phyloP scores from a whole-genome alignment of 495 filamentous ascomycete genomes.

The Elasticomyces elasticus region DNA sequence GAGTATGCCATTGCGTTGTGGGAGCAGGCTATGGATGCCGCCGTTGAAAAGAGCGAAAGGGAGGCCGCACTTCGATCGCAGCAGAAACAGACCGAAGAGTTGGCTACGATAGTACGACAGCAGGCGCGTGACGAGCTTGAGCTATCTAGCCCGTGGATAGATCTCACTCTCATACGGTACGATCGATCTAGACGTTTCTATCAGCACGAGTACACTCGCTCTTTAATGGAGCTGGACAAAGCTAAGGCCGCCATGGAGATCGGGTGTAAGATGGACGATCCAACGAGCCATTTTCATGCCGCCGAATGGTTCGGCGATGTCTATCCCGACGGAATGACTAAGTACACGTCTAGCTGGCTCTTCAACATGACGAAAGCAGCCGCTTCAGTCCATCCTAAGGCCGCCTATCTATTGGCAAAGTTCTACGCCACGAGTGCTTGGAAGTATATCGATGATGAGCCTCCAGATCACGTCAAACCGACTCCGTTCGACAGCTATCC shows the following conservation, averaged over 20 bases:
- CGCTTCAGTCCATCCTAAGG: constrained; percentile 4
- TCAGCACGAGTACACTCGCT: neutral
- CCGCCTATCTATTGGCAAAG: constrained; percentile 7
- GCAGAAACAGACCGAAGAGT: neutral
- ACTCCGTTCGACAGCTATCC: constrained; percentile 22
- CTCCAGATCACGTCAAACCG: constrained; percentile 19
- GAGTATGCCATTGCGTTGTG: constrained; percentile 12
- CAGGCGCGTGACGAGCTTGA: neutral
- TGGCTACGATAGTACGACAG: neutral
- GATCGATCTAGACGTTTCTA: neutral
- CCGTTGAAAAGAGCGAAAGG: neutral
- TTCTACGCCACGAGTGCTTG: constrained; percentile 15
- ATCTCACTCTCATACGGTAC: constrained; percentile 8
- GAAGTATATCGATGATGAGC: constrained; percentile 21
- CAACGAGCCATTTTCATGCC: constrained; percentile 11
- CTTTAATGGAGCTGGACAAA: neutral
- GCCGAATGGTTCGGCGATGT: neutral
- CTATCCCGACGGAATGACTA: neutral
- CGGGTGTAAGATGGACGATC: constrained; percentile 16
- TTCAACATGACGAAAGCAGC: constrained; percentile 22
- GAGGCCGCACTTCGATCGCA: neutral
- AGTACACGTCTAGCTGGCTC: constrained; percentile 15
- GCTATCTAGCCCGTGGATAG: constrained; percentile 13
- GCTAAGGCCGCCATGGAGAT: constrained; percentile 3
- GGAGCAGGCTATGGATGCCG: constrained; percentile 4